Percentiles rank a stretch among this genome's conserved stretches.
Evolutionary conservation across 2,329 filamentous ascomycete species (phyloP).

Genomic region (Cladosporium cucumerinum): DNA sequence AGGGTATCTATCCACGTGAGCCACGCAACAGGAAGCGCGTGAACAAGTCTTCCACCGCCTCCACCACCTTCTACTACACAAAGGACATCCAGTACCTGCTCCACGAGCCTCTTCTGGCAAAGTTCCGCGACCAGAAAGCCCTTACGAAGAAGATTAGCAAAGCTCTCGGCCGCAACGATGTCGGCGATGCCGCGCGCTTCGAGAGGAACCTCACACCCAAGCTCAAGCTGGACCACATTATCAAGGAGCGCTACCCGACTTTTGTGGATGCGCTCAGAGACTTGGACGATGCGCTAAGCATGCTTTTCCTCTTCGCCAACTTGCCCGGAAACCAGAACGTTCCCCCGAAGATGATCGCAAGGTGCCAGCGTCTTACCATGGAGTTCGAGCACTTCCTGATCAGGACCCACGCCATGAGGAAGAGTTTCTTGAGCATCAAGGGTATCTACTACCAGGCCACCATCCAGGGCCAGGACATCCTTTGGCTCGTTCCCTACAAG

Average conservation of each 20-base stretch:
- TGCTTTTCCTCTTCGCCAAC: constrained; percentile 97
- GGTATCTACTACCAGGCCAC: constrained; percentile 99
- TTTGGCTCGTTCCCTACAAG: constrained; percentile 96
- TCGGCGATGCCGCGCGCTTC: constrained; percentile 79
- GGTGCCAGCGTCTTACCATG: constrained; percentile 86
- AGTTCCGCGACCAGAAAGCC: constrained; percentile 95
- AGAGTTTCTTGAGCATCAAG: constrained; percentile 98
- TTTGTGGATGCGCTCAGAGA: constrained; percentile 93
- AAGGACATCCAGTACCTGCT: constrained; percentile 98
- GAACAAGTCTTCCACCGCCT: constrained; percentile 81
- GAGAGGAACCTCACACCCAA: constrained; percentile 88
- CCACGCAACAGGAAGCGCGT: constrained; percentile 97
- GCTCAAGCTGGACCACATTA: constrained; percentile 92
- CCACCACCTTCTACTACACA: constrained; percentile 86
- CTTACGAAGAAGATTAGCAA: constrained; percentile 96
- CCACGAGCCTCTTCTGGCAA: constrained; percentile 88
- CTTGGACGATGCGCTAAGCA: constrained; percentile 91
- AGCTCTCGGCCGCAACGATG: constrained; percentile 87
- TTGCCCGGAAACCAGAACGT: constrained; percentile 86
- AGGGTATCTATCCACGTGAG: constrained; percentile 96
- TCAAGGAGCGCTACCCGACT: constrained; percentile 96
- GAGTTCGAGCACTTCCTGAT: constrained; percentile 99
- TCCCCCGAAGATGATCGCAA: constrained; percentile 90
- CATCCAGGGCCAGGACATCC: constrained; percentile 92
- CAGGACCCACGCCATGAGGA: constrained; percentile 81